Percentiles rank a stretch among this genome's conserved stretches.
phyloP scores from a whole-genome alignment of 2,329 filamentous ascomycete species.

The Aspergillus nomiae region DNA sequence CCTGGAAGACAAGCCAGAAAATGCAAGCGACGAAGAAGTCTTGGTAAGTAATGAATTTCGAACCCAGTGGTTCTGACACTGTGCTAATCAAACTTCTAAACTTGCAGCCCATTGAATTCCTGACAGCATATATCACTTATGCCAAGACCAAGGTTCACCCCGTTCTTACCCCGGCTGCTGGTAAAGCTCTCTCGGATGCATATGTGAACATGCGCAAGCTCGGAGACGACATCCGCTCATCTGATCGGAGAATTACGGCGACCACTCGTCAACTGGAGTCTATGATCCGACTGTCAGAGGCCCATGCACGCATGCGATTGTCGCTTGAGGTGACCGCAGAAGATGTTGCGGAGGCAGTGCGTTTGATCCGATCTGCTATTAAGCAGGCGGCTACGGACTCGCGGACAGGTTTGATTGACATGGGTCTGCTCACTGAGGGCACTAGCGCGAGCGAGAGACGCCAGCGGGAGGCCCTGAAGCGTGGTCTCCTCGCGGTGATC shows the following conservation, averaged over 20 bases:
- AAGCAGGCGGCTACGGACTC: constrained; percentile 97
- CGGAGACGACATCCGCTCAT: constrained; percentile 80
- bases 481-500: constrained; percentile 70
- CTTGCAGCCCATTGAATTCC: constrained; percentile 80
- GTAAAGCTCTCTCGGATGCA: constrained; percentile 77
- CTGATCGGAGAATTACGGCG: constrained; percentile 95
- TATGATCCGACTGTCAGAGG: constrained; percentile 96
- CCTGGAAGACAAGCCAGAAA: constrained; percentile 88
- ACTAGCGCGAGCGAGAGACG: constrained; percentile 84
- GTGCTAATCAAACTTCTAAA: constrained; percentile 8
- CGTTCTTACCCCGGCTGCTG: constrained; percentile 74
- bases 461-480: constrained; percentile 80
- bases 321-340: constrained; percentile 71
- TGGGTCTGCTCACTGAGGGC: constrained; percentile 94
- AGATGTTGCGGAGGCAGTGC: constrained; percentile 88
- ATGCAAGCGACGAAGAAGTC: constrained; percentile 75
- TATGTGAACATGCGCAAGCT: constrained; percentile 96
- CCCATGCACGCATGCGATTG: constrained; percentile 97
- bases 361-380: constrained; percentile 88
- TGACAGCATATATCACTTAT: constrained; percentile 96
- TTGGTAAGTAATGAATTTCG: constrained; percentile 60
- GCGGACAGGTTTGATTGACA: constrained; percentile 89
- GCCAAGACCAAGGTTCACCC: constrained; percentile 86
- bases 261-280: constrained; percentile 95
- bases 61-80: not conserved